phyloP scores from a whole-genome alignment of 164 flowering plant species.

The Tinospora cordifolia region DNA sequence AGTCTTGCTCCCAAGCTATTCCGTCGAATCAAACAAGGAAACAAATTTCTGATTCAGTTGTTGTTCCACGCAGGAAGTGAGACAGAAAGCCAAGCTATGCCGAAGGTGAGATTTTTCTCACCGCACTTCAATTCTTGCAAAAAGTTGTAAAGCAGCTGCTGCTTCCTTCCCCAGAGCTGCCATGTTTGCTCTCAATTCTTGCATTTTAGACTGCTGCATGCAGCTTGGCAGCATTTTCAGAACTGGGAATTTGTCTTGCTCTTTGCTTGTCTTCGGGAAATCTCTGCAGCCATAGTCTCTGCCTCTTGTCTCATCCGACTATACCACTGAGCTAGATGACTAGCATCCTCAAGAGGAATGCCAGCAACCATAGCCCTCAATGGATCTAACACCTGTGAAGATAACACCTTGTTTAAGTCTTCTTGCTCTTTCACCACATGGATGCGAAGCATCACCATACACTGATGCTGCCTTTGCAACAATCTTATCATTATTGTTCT shows the following conservation, averaged over 20 bases:
- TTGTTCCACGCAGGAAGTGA: too few relatives aligned
- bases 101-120: too few relatives aligned
- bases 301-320: constrained; percentile 99
- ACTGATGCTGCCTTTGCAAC: constrained; percentile 80
- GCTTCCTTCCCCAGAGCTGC: constrained; percentile 97
- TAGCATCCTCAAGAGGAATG: constrained; percentile 96
- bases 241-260: constrained; percentile 58
- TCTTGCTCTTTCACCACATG: constrained; percentile 55
- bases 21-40: too few relatives aligned
- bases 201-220: constrained; percentile 75
- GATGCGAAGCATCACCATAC: constrained; percentile 71
- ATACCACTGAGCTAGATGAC: constrained; percentile 98
- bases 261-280: constrained; percentile 72
- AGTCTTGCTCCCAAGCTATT: too few relatives aligned
- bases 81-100: too few relatives aligned
- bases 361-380: constrained; percentile 78
- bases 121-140: too few relatives aligned
- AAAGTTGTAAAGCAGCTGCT: constrained; percentile 76
- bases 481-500: constrained; percentile 51
- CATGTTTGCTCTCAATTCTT: constrained; percentile 89
- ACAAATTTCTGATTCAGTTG: too few relatives aligned
- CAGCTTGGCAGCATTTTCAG: constrained; percentile 71
- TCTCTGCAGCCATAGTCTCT: constrained; percentile 79
- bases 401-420: constrained; percentile 54
- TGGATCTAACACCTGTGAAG: constrained; percentile 74